Conservation (phyloP, 345 rosid genomes). For the Hirschfeldia incana region DNA sequence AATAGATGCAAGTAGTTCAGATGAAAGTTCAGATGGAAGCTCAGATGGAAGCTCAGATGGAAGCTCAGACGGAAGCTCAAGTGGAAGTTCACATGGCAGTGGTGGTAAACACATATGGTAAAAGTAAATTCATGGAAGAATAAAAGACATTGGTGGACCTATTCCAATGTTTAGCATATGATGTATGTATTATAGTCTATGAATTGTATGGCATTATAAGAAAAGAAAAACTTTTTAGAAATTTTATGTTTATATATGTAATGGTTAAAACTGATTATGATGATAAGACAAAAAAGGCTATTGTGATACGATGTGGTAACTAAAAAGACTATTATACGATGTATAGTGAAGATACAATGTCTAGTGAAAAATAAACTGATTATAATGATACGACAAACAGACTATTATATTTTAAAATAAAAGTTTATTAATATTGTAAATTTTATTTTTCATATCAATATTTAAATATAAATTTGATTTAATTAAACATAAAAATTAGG, state of each 20-base stretch:
- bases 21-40: background rate
- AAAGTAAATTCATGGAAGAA: background rate
- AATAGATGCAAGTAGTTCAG: background rate
- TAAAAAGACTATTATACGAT: background rate
- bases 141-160: background rate
- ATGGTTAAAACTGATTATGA: background rate
- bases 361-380: too few species aligned
- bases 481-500: too few species aligned
- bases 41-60: background rate
- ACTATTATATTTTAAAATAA: too few species aligned
- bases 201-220: background rate
- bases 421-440: too few species aligned
- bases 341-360: background rate
- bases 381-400: too few species aligned
- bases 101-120: background rate
- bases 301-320: background rate
- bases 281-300: background rate
- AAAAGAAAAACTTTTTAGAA: background rate
- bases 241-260: conserved; percentile 8
- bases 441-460: too few species aligned
- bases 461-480: too few species aligned
- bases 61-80: background rate
- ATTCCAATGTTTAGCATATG: background rate
- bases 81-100: background rate
- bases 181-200: background rate